Evolutionary conservation across 2,329 filamentous ascomycete genomes (phyloP).

Genomic region (Fusarium mangiferae): DNA sequence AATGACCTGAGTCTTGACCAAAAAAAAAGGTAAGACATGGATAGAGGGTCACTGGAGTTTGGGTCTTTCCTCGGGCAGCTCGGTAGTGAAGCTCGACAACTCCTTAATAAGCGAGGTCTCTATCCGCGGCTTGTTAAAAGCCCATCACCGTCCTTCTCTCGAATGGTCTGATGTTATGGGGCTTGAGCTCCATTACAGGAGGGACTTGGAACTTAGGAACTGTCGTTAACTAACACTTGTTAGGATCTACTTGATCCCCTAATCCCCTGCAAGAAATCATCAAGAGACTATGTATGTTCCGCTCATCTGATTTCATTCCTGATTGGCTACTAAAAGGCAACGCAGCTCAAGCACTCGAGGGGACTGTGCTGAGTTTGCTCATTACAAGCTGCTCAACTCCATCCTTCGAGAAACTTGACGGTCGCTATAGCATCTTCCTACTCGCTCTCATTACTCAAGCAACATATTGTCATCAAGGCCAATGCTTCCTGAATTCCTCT

Average conservation of each 20-base stretch:
- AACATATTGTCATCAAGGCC: not conserved
- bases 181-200: not conserved
- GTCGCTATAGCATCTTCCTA: not conserved
- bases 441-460: not conserved
- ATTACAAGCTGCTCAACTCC: not conserved
- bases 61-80: conserved; percentile 35
- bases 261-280: not conserved
- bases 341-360: not conserved
- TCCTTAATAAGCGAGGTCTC: not conserved
- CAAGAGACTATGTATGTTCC: not conserved
- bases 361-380: not conserved
- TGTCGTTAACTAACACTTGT: not conserved
- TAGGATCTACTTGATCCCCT: not conserved
- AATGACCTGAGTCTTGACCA: not conserved
- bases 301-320: not conserved
- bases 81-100: not conserved
- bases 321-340: not conserved
- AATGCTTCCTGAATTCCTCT: not conserved
- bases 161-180: not conserved
- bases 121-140: not conserved
- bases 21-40: not conserved
- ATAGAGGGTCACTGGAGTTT: not conserved
- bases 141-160: not conserved
- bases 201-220: not conserved
- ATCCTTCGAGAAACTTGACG: not conserved